Conservation (phyloP, 768 basidiomycete genomes). For the Termitomyces sp. region DNA sequence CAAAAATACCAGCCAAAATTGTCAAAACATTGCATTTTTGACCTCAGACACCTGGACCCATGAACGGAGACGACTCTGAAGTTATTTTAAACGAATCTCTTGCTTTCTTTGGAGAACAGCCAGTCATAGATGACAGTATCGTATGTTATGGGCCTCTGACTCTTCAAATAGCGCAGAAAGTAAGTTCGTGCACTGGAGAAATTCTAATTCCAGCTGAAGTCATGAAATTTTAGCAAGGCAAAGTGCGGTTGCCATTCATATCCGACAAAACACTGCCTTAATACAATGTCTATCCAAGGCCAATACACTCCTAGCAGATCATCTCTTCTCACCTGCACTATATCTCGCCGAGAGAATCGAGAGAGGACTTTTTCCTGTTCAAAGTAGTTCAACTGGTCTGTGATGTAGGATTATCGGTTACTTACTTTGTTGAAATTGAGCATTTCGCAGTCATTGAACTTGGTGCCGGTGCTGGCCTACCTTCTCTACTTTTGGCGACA, state of each 20-base stretch:
- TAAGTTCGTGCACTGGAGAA: conserved; percentile 16
- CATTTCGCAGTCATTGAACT: conserved; percentile 57
- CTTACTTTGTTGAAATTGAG: not conserved
- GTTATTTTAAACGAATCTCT: conserved; percentile 52
- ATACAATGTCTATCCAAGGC: conserved; percentile 35
- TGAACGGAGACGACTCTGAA: conserved; percentile 22
- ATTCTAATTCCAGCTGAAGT: not conserved
- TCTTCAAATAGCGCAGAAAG: conserved; percentile 57
- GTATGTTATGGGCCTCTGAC: conserved; percentile 49
- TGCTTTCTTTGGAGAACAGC: conserved; percentile 41
- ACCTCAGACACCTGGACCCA: not conserved
- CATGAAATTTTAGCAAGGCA: conserved; percentile 41
- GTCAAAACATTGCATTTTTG: not conserved
- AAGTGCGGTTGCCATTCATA: conserved; percentile 32
- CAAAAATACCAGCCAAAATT: not conserved
- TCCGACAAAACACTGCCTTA: conserved; percentile 4
- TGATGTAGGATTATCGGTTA: not conserved
- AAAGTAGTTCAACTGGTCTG: conserved; percentile 32
- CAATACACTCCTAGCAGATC: conserved; percentile 66
- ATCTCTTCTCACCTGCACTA: conserved; percentile 65
- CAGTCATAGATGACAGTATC: conserved; percentile 33
- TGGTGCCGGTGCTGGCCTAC: conserved; percentile 63
- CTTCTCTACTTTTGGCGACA: conserved; percentile 54
- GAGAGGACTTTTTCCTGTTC: conserved; percentile 38
- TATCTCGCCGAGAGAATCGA: conserved; percentile 65